Percentiles rank a stretch among this genome's conserved stretches.
Conservation (phyloP, 1,284 basidiomycete species). For the Vanrija sp. region DNA sequence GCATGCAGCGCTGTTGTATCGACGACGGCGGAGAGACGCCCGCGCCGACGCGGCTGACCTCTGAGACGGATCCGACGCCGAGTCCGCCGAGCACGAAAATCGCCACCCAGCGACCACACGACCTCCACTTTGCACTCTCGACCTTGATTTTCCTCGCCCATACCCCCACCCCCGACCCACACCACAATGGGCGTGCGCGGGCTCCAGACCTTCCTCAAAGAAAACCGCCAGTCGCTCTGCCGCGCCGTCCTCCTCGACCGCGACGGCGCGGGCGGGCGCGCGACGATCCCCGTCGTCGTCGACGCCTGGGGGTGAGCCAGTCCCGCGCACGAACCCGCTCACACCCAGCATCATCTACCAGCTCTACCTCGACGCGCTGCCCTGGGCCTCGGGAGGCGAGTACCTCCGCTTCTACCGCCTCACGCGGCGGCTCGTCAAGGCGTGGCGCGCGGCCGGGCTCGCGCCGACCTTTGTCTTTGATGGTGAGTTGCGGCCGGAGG, state of each 20-base stretch:
- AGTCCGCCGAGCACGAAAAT: too few species aligned
- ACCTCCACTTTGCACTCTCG: constrained; percentile 21
- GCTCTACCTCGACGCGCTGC: constrained; percentile 60
- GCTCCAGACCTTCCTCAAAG: constrained; percentile 70
- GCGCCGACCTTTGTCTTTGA: constrained; percentile 85
- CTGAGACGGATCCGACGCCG: too few species aligned
- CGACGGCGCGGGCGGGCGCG: constrained; percentile 13
- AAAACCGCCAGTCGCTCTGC: constrained; percentile 63
- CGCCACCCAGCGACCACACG: too few species aligned
- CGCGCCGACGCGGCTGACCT: too few species aligned
- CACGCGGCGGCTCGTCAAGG: constrained; percentile 57
- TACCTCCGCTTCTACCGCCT: constrained; percentile 60
- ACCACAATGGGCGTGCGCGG: constrained; percentile 71
- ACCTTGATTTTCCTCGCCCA: too few species aligned
- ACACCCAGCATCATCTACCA: constrained; percentile 69
- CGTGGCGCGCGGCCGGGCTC: constrained; percentile 70
- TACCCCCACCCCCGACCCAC: too few species aligned
- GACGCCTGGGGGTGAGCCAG: constrained; percentile 82
- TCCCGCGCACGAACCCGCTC: constrained; percentile 2
- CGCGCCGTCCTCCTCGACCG: constrained; percentile 52
- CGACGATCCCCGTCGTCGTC: constrained; percentile 58
- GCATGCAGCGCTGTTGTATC: too few species aligned
- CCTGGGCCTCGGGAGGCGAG: constrained; percentile 84
- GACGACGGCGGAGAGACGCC: too few species aligned
- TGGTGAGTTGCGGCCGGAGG: constrained; percentile 53